These are phyloP conservation scores for Cercospora sojina DNA, from an alignment of 2,329 filamentous ascomycete genomes.

Conservation along the genomic window DNA sequence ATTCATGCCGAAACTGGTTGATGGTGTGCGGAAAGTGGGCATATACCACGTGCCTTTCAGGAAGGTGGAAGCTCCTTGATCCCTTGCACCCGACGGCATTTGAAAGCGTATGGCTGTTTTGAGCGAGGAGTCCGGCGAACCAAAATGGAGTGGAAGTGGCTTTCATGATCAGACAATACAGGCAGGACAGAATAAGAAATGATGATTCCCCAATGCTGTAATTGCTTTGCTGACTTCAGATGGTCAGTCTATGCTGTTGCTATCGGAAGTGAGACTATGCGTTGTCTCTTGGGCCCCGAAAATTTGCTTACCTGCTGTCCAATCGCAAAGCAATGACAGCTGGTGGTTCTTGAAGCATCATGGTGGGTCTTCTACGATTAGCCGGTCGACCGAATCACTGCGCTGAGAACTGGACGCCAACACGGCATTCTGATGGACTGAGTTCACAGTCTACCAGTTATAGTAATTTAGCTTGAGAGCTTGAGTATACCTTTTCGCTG, in stretches of 20 bases:
- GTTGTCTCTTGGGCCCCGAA: background rate
- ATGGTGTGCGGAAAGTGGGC: slow-evolving; percentile 8
- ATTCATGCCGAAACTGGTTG: slow-evolving; percentile 8
- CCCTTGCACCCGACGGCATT: background rate
- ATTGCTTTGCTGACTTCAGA: background rate
- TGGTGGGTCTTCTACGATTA: background rate
- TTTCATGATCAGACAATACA: background rate
- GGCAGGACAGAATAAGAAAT: background rate
- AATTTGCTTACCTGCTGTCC: background rate
- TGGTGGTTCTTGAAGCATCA: background rate
- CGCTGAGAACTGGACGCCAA: background rate
- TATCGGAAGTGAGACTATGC: background rate
- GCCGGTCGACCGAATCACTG: background rate
- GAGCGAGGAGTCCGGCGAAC: background rate
- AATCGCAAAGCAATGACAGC: background rate
- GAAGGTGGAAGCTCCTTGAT: background rate
- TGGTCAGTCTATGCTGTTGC: background rate
- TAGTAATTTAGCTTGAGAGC: background rate
- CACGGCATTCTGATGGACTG: background rate
- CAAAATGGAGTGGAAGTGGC: background rate
- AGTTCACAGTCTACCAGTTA: background rate
- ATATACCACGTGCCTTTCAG: background rate
- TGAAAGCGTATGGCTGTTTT: background rate
- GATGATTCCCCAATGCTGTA: background rate
- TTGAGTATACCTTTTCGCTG: background rate